These are phyloP conservation scores for Mycena rosella DNA, from an alignment of 768 basidiomycete genomes.

Conservation along the genomic window DNA sequence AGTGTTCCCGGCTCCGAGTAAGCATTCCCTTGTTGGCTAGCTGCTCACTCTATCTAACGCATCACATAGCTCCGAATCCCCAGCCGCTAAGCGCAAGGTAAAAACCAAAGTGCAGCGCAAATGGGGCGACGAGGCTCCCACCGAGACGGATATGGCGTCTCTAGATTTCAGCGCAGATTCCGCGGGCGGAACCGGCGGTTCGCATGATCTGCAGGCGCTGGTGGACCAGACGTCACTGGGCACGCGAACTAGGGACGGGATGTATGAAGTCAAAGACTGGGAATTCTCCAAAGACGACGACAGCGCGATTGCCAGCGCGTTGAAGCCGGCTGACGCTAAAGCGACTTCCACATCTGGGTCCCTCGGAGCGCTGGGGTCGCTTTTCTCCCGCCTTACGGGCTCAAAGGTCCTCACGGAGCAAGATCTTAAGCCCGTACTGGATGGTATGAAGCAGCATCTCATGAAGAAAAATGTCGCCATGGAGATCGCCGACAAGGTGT, in stretches of 20 bases:
- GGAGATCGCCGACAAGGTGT: constrained; percentile 95
- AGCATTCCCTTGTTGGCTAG: constrained; percentile 43
- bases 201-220: constrained; percentile 69
- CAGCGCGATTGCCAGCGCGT: constrained; percentile 70
- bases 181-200: constrained; percentile 44
- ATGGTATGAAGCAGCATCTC: constrained; percentile 96
- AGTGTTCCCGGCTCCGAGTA: constrained; percentile 80
- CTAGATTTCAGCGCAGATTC: constrained; percentile 83
- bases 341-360: constrained; percentile 56
- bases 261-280: constrained; percentile 82
- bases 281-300: constrained; percentile 70
- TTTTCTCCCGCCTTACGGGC: constrained; percentile 90
- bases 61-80: constrained; percentile 68
- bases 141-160: constrained; percentile 91
- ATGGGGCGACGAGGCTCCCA: constrained; percentile 89
- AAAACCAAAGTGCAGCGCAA: constrained; percentile 85
- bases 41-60: not conserved
- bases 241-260: constrained; percentile 76
- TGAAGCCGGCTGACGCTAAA: constrained; percentile 58
- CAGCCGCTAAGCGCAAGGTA: constrained; percentile 66
- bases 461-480: constrained; percentile 99
- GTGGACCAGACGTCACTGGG: constrained; percentile 84
- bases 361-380: constrained; percentile 75
- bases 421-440: constrained; percentile 89
- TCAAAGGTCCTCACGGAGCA: constrained; percentile 84